Base-by-base conservation (phyloP, 257 asterid genomes). In the Leptodermis oblonga region DNA sequence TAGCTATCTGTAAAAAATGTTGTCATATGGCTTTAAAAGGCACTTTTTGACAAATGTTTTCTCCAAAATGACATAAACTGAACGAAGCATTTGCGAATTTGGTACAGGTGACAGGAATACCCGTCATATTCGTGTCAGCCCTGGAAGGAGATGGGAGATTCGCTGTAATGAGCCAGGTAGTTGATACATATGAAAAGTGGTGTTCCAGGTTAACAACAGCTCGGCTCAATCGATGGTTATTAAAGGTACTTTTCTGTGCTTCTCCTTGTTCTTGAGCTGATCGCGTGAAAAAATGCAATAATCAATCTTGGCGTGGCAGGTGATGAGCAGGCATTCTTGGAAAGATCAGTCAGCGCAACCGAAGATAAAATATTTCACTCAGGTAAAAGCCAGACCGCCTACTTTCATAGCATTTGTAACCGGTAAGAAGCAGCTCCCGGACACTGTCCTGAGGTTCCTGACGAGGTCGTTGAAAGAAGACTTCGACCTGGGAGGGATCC, bases 321-420 rank as follows among this genome's bases (percentile, higher is more conserved):
- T 93, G 48, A 90, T 93, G 98, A 87, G 97, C 84, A 78, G 96
- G 69, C 98, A 90, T 80, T 93, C 97, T 14, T 93, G 97, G 97
- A 90, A 90, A 83, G 96, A 88, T 67, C 86, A 80, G 72, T 82
- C 98, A 0, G 84, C 97, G 49, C 98, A 93, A 74, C 97, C 98
- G 15, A 93, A 93, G 90, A 80, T 93, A 51, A 90, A 90, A 60
- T 93, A 93, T 69, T 93, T 93, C 85, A 88, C 97, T 49, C 98
- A 90, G 73, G 97, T 90, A 73, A 93, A 90, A 85, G 97, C 97
- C 17, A 86, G 99, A 28, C 97, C 95, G 12, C 98, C 98, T 20
- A 93, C 97, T 43, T 90, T 90, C 56, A 89, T 90, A 23, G 97
- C 97, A 14, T 93, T 93, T 49, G 79, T 90, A 76, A 90, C 88